Conservation (phyloP, 2,329 filamentous ascomycete genomes). For the Scleromitrula shiraiana region DNA sequence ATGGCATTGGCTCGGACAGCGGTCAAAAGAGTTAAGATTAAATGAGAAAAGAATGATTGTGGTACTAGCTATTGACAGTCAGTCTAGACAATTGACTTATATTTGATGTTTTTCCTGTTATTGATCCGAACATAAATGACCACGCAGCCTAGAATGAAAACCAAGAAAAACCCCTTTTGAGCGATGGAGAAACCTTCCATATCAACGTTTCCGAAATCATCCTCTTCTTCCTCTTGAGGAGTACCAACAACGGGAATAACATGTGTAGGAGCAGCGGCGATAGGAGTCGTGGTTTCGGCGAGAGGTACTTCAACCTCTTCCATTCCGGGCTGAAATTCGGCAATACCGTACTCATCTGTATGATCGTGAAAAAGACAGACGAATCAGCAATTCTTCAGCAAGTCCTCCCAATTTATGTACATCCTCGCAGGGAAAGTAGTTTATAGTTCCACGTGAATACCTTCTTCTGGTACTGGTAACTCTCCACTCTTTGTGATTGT, state of each 20-base stretch:
- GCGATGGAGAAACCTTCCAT: slow-evolving; percentile 35
- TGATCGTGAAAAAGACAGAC: slow-evolving; percentile 14
- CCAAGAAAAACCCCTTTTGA: slow-evolving; percentile 45
- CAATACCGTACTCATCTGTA: slow-evolving; percentile 26
- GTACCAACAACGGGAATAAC: slow-evolving; percentile 17
- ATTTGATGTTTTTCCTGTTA: slow-evolving; percentile 28
- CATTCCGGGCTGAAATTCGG: slow-evolving; percentile 27
- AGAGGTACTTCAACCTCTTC: slow-evolving; percentile 21
- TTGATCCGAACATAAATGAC: slow-evolving; percentile 38
- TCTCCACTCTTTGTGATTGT: slow-evolving; percentile 81
- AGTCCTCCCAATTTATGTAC: slow-evolving; percentile 16
- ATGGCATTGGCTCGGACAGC: no score
- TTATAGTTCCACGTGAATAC: slow-evolving; percentile 88
- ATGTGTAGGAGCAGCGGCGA: slow-evolving; percentile 10
- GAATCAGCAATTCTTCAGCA: slow-evolving; percentile 30
- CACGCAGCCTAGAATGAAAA: slow-evolving; percentile 39
- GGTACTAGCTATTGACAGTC: slow-evolving; percentile 9
- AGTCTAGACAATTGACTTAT: slow-evolving; percentile 27
- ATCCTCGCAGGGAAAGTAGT: slow-evolving; percentile 27
- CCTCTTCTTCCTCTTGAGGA: background rate
- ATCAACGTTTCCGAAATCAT: slow-evolving; percentile 14
- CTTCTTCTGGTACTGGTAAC: slow-evolving; percentile 76
- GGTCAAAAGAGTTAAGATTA: no score
- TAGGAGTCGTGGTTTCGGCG: slow-evolving; percentile 8
- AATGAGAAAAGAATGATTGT: background rate